Conservation (phyloP, 805 yeast genomes). For the Saccharomyces jurei region DNA sequence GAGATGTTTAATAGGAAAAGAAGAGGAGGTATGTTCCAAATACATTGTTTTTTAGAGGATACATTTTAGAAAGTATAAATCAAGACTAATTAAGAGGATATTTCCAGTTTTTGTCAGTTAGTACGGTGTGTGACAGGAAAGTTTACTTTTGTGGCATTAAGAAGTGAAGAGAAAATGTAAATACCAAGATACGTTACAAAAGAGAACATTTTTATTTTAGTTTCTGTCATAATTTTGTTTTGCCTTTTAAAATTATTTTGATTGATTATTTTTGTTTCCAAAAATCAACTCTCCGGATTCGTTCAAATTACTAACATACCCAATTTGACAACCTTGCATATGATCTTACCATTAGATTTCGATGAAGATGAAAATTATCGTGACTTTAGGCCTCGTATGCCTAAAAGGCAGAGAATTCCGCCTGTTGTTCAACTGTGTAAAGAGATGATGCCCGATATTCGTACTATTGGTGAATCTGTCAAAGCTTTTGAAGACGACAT, state of each 20-base stretch:
- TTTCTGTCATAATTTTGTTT: not conserved
- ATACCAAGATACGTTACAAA: not conserved
- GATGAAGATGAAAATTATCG: constrained; percentile 26
- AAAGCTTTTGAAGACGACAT: constrained; percentile 51
- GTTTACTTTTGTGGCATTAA: not conserved
- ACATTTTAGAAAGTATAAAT: not conserved
- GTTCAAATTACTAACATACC: not conserved
- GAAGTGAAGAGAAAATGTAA: not conserved
- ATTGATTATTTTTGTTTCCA: not conserved
- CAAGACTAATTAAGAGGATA: not conserved
- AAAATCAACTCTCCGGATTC: not conserved
- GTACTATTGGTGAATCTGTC: constrained; percentile 51
- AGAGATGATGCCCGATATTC: constrained; percentile 42
- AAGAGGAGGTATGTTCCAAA: constrained; percentile 13
- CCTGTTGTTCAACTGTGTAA: constrained; percentile 41
- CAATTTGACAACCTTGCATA: not conserved
- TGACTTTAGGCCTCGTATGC: constrained; percentile 27
- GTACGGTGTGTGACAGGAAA: not conserved
- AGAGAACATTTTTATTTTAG: not conserved
- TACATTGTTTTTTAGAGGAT: not conserved
- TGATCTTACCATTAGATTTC: constrained; percentile 20
- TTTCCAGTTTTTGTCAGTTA: not conserved
- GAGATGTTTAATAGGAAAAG: constrained; percentile 11
- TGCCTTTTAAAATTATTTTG: not conserved
- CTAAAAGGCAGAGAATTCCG: constrained; percentile 33